Base-by-base conservation (phyloP, 192 early-diverging fungal genomes). In the Coemansia sp. region DNA sequence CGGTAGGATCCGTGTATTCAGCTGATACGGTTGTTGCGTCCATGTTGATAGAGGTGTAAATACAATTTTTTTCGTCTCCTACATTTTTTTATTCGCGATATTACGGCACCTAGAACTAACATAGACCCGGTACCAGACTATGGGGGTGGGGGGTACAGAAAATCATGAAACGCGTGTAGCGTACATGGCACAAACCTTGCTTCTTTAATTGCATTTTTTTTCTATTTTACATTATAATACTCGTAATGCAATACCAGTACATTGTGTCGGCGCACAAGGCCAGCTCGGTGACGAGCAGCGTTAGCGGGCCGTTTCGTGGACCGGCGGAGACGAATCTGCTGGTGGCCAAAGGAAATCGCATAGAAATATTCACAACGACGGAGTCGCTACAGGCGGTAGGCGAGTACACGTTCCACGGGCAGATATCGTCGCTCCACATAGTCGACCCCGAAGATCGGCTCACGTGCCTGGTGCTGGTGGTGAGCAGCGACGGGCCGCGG, bases 221-320 rank as follows among this genome's bases (percentile, higher is more conserved):
- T 6, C 7, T 29, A 14, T 34, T 62, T 62, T 19, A 19, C n/a
- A 19, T 3, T 19, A 2, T 27, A 27, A 27, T 27, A 27, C 1
- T 27, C 24, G 24, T 16, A n/a, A 81, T 81, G 79, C 79, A 82
- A 54, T 87, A 87, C 69, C 85, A 91, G 51, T 93, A 94, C 74
- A 89, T 93, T 31, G 91, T 89, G 33, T 91, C 90, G n/a, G 90
- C 93, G 7, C 87, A 93, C 67, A 90, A 89, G 80, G 78, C 93
- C 21, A 90, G 90, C 64, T 86, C 93, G 11, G 91, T 95, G 27
- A 78, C 73, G 4, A 73, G 80, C 29, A 85, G 90, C 19, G 79
- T 89, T 34, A 87, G 84, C 57, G 93, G 90, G 5, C 64, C 72
- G 45, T 94, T 95, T 62, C 86, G 88, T 1, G 70, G 76, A 17